Evolutionary conservation across 495 filamentous ascomycete genomes (phyloP).

Genomic region (Articulospora tetracladia): DNA sequence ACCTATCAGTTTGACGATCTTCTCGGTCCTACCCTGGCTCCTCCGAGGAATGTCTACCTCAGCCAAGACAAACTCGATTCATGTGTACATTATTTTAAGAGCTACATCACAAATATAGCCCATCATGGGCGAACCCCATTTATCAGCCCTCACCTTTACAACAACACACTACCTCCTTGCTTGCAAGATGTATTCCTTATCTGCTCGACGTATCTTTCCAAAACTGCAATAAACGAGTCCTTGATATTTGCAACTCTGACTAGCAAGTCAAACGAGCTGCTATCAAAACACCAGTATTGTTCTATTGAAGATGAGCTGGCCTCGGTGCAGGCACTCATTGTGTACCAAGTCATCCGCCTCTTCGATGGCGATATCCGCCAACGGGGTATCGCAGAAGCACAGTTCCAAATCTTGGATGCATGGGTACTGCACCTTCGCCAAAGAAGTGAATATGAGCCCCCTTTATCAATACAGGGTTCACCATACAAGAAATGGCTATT

Average conservation of each 20-base stretch:
- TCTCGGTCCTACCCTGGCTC: background rate
- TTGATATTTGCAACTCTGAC: background rate
- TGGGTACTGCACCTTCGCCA: conserved; percentile 7
- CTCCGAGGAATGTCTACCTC: background rate
- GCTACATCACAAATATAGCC: background rate
- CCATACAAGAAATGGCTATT: conserved; percentile 9
- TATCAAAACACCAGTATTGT: background rate
- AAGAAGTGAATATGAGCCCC: background rate
- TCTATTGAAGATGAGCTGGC: conserved; percentile 3
- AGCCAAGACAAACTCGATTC: conserved; percentile 5
- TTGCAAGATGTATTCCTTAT: conserved; percentile 9
- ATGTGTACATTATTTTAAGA: background rate
- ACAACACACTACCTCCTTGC: background rate
- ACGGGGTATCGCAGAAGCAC: conserved; percentile 39
- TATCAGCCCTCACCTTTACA: conserved; percentile 1
- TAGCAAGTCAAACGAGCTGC: background rate
- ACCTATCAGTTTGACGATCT: background rate
- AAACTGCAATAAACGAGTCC: background rate
- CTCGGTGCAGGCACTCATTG: conserved; percentile 38
- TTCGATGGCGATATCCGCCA: conserved; percentile 54
- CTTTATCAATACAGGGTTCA: background rate
- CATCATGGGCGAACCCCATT: conserved; percentile 5
- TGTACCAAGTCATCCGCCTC: conserved; percentile 52
- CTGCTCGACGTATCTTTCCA: conserved; percentile 1
- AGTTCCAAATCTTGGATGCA: conserved; percentile 1